Percentiles rank a stretch among this genome's conserved stretches.
These are phyloP conservation scores for Ceratobasidium sp. DNA, from an alignment of 1,284 basidiomycete genomes.

Conservation along the genomic window DNA sequence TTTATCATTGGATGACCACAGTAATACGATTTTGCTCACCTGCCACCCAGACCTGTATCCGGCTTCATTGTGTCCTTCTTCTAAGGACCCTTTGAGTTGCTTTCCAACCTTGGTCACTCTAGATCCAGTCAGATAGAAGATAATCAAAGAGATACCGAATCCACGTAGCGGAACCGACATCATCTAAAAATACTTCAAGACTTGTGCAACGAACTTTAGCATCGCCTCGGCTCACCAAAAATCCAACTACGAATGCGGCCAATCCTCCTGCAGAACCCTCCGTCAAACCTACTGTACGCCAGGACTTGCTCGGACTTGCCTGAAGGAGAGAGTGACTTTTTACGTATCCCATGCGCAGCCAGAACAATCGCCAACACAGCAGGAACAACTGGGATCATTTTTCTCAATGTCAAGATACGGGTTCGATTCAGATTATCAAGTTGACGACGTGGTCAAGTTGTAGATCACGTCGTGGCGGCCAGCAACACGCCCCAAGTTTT, in stretches of 20 bases:
- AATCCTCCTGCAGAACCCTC: conserved; percentile 66
- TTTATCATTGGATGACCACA: not conserved
- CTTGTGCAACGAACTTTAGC: not conserved
- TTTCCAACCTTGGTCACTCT: conserved; percentile 86
- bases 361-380: conserved; percentile 56
- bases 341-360: conserved; percentile 60
- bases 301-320: conserved; percentile 13
- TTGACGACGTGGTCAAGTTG: not conserved
- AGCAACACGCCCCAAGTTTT: not conserved
- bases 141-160: conserved; percentile 77
- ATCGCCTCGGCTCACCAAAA: conserved; percentile 47
- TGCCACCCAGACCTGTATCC: conserved; percentile 77
- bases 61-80: conserved; percentile 75
- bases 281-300: conserved; percentile 54
- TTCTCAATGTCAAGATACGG: not conserved
- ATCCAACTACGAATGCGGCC: conserved; percentile 78
- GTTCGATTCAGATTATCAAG: not conserved
- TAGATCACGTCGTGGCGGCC: not conserved
- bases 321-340: conserved; percentile 51
- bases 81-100: conserved; percentile 72
- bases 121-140: conserved; percentile 84
- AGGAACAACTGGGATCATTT: conserved; percentile 49
- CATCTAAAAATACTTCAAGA: conserved; percentile 47
- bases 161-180: conserved; percentile 66
- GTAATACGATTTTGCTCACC: conserved; percentile 50